phyloP scores from a whole-genome alignment of 1,139 yeast species.

The Spathaspora sp. region DNA sequence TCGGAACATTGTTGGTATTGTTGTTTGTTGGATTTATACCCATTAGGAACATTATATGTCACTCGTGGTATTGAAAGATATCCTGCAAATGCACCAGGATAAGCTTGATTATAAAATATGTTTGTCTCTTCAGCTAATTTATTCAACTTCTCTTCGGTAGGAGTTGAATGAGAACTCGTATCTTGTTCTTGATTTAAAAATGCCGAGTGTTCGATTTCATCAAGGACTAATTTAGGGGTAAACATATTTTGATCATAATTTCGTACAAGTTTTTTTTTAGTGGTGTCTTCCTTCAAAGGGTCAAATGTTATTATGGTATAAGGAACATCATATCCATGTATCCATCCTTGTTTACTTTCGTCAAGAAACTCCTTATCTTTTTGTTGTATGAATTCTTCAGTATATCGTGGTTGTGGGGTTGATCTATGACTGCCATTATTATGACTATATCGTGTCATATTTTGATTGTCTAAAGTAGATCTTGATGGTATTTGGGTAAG shows the following conservation, averaged over 20 bases:
- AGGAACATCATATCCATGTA: conserved; percentile 30
- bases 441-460: not conserved
- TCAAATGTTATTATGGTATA: conserved; percentile 27
- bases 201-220: conserved; percentile 21
- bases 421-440: not conserved
- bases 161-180: not conserved
- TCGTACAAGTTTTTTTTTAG: conserved; percentile 17
- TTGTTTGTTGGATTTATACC: conserved; percentile 11
- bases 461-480: not conserved
- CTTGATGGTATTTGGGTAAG: not conserved
- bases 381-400: not conserved
- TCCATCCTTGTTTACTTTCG: conserved; percentile 22
- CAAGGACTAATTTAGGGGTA: conserved; percentile 27
- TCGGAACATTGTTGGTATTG: conserved; percentile 14
- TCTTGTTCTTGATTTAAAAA: conserved; percentile 6
- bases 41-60: conserved; percentile 24
- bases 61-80: conserved; percentile 31
- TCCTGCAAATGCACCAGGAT: conserved; percentile 29
- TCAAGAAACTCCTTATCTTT: conserved; percentile 7
- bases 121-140: conserved; percentile 6
- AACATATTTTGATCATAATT: conserved; percentile 23
- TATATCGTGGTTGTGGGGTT: not conserved
- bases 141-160: conserved; percentile 2
- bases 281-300: conserved; percentile 14
- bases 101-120: conserved; percentile 15